phyloP scores from a whole-genome alignment of 805 yeast species.

The Kodamaea fukazawae region DNA sequence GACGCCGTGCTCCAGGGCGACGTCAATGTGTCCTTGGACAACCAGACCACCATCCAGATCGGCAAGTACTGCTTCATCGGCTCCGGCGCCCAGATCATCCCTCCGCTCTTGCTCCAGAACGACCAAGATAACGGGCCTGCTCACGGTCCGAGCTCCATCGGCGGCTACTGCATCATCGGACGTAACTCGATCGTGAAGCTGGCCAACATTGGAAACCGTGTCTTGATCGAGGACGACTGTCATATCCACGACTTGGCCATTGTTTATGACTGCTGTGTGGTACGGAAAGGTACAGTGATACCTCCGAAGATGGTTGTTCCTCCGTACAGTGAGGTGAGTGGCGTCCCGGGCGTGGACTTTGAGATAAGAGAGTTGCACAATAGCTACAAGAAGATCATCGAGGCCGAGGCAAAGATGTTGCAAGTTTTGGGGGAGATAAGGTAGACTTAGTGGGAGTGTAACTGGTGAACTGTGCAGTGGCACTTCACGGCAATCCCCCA shows the following conservation, averaged over 20 bases:
- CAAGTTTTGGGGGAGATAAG: slow-evolving; percentile 13
- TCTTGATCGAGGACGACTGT: slow-evolving; percentile 44
- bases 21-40: slow-evolving; percentile 15
- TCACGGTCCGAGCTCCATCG: slow-evolving; percentile 37
- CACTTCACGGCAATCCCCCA: no score
- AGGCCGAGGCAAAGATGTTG: slow-evolving; percentile 31
- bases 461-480: no score
- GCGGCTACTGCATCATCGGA: slow-evolving; percentile 48
- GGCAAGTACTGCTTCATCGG: slow-evolving; percentile 48
- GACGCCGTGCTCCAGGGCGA: slow-evolving; percentile 36
- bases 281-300: slow-evolving; percentile 39
- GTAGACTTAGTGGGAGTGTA: no score
- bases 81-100: slow-evolving; percentile 24
- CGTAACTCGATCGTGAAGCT: slow-evolving; percentile 28
- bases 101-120: slow-evolving; percentile 19
- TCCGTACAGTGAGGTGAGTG: slow-evolving; percentile 48
- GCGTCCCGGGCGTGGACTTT: slow-evolving; percentile 35
- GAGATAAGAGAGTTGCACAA: slow-evolving; percentile 23
- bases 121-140: slow-evolving; percentile 9
- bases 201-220: slow-evolving; percentile 48
- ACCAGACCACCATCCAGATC: slow-evolving; percentile 31
- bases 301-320: slow-evolving; percentile 49
- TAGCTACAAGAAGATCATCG: slow-evolving; percentile 36
- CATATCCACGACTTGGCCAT: slow-evolving; percentile 33
- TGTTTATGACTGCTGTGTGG: slow-evolving; percentile 51